Base-by-base conservation (phyloP, 352 stramenopile genomes). In the Pythium folliculosum region DNA sequence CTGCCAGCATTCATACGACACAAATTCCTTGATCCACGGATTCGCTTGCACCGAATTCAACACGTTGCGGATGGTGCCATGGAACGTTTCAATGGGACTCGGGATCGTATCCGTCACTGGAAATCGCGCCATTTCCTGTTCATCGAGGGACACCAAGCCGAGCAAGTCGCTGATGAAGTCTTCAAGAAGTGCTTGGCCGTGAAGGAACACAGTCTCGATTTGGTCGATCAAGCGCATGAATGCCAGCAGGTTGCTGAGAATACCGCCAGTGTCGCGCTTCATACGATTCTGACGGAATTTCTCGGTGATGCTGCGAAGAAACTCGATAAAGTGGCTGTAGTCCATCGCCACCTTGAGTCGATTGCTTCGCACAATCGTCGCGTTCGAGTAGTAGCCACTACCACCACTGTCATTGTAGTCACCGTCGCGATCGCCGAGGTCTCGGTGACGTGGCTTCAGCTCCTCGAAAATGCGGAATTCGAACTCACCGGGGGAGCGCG, bases 391-490 rank as follows among this genome's bases (percentile, higher is more conserved):
- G 69, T 67, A 80, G 23, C 71, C 61, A 21, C 19, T 63, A 37
- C 48, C 51, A 17, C 44, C 52, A 5, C 55, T 64, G 45, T 56
- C 58, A 74, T 62, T 61, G 74, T 72, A 67, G 19, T 78, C 69
- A 40, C 77, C 66, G 13, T 86, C 70, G 23, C 75, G 70, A 19
- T 64, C 60, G 22, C 56, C 38, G 17, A 61, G 49, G 21, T 77
- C 69, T n/a, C 78, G 64, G n/a, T 72, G 58, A 10, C 67, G 55
- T 9, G 48, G 65, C 21, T 77, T 85, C 12, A 84, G 76, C 49
- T 91, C 82, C 70, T 94, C 84, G 54, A 92, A 92, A 21, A 91
- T 86, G 19, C 86, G 84, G 60, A 94, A 94, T 63, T 92, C 86
- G 67, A 92, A 94, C 60, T 92, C 84, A 14, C 86, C 86, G 3